Conservation (phyloP, 192 early-diverging fungal species). For the Lobulomyces angularis region DNA sequence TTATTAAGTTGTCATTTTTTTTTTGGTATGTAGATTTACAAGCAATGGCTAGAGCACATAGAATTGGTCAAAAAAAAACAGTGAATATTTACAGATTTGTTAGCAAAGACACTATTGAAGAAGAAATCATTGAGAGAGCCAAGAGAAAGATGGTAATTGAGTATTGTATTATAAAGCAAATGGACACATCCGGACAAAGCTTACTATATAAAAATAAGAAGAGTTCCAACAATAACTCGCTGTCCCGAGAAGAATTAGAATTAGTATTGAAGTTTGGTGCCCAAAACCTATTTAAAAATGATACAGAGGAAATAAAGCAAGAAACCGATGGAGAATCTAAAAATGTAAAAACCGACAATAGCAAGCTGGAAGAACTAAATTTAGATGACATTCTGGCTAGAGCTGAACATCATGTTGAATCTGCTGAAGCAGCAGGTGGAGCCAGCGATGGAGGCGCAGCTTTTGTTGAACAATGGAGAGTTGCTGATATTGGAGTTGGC, state of each 20-base stretch:
- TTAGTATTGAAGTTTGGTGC: constrained; percentile 98
- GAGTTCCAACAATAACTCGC: constrained; percentile 7
- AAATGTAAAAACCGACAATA: constrained; percentile 1
- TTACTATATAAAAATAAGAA: constrained; percentile 34
- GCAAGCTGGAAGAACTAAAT: constrained; percentile 85
- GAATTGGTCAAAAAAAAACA: constrained; percentile 90
- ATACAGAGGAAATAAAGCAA: constrained; percentile 29
- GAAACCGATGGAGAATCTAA: not conserved
- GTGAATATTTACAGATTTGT: constrained; percentile 98
- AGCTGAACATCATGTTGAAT: constrained; percentile 81
- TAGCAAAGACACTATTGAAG: constrained; percentile 94
- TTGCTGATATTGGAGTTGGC: constrained; percentile 69
- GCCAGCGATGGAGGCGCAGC: constrained; percentile 65
- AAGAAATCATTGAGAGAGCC: constrained; percentile 95
- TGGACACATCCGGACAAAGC: constrained; percentile 87
- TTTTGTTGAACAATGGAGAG: constrained; percentile 89
- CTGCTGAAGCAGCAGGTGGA: constrained; percentile 35
- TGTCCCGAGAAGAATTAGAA: constrained; percentile 71
- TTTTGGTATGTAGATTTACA: constrained; percentile 69
- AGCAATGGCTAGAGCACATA: constrained; percentile 95
- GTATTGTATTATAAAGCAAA: constrained; percentile 97
- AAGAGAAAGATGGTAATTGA: constrained; percentile 99
- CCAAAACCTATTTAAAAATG: constrained; percentile 84
- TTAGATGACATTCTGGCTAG: constrained; percentile 93
- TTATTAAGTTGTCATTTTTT: constrained; percentile 9